Evolutionary conservation across 2,329 filamentous ascomycete species (phyloP).

Genomic region (Zasmidium angulare): DNA sequence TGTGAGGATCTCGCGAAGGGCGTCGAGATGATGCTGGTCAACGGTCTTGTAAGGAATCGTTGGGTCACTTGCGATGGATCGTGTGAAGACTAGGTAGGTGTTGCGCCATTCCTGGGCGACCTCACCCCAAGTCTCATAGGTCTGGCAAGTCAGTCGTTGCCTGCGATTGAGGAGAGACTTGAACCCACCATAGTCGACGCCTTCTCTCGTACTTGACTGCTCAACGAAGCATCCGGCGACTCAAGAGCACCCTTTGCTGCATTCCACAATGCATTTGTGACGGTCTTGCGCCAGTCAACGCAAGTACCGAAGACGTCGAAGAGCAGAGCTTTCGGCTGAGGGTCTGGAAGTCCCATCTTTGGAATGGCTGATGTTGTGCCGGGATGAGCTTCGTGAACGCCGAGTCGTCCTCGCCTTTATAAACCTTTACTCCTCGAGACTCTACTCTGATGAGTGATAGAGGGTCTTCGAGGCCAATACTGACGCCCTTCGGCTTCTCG

Average conservation of each 20-base stretch:
- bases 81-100: constrained; percentile 54
- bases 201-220: constrained; percentile 48
- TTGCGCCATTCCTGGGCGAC: constrained; percentile 63
- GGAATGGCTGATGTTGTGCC: too few species aligned
- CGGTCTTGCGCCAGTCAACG: constrained; percentile 73
- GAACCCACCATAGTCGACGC: constrained; percentile 44
- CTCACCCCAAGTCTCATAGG: constrained; percentile 51
- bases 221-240: constrained; percentile 45
- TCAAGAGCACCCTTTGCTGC: constrained; percentile 52
- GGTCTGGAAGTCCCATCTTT: constrained; percentile 14
- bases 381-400: too few species aligned
- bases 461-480: neutral
- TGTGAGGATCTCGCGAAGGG: constrained; percentile 59
- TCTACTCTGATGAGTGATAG: too few species aligned
- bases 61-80: constrained; percentile 46
- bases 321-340: constrained; percentile 57
- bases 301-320: constrained; percentile 81
- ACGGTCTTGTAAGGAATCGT: constrained; percentile 63
- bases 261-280: constrained; percentile 59
- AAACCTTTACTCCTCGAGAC: too few species aligned
- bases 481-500: neutral
- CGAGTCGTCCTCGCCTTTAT: too few species aligned
- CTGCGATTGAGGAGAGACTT: neutral
- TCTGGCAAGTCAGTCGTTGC: constrained; percentile 24
- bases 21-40: constrained; percentile 68